These are phyloP conservation scores for Collybia nuda DNA, from an alignment of 768 basidiomycete species.

Conservation along the genomic window DNA sequence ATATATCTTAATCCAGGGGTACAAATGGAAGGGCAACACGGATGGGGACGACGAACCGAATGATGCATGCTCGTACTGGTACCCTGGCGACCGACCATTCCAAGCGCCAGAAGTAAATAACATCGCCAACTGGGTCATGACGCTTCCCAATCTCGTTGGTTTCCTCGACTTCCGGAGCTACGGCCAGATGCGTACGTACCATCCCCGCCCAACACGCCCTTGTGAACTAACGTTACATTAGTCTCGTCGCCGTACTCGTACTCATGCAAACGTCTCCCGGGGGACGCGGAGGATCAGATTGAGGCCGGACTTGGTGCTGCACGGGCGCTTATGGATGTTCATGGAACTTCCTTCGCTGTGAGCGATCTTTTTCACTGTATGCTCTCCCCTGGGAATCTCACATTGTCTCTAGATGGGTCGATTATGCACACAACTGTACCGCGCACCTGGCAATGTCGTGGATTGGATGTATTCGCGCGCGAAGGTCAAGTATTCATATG, in stretches of 20 bases:
- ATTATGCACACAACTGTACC: constrained; percentile 46
- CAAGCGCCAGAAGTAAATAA: constrained; percentile 76
- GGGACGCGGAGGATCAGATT: constrained; percentile 68
- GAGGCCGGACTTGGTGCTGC: constrained; percentile 66
- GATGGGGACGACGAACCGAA: constrained; percentile 9
- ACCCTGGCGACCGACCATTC: constrained; percentile 72
- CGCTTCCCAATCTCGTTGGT: constrained; percentile 50
- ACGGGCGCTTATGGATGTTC: constrained; percentile 44
- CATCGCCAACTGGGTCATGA: constrained; percentile 65
- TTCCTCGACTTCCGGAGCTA: constrained; percentile 82
- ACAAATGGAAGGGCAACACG: constrained; percentile 59
- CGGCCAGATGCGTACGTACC: constrained; percentile 73
- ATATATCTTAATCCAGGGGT: constrained; percentile 44
- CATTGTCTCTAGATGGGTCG: constrained; percentile 35
- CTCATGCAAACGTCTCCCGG: constrained; percentile 57
- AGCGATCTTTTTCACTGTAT: constrained; percentile 2
- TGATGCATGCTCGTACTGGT: constrained; percentile 75
- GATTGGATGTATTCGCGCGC: constrained; percentile 63
- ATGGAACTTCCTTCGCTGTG: constrained; percentile 55
- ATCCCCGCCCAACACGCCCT: neutral
- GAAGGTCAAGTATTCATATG: constrained; percentile 62
- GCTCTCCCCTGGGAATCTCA: neutral
- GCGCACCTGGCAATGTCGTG: constrained; percentile 61
- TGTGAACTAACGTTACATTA: constrained; percentile 18
- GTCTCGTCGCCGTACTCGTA: constrained; percentile 82